Percentiles rank a stretch among this genome's conserved stretches.
phyloP scores from a whole-genome alignment of 2,329 filamentous ascomycete species.

The Metarhizium guizhouense region DNA sequence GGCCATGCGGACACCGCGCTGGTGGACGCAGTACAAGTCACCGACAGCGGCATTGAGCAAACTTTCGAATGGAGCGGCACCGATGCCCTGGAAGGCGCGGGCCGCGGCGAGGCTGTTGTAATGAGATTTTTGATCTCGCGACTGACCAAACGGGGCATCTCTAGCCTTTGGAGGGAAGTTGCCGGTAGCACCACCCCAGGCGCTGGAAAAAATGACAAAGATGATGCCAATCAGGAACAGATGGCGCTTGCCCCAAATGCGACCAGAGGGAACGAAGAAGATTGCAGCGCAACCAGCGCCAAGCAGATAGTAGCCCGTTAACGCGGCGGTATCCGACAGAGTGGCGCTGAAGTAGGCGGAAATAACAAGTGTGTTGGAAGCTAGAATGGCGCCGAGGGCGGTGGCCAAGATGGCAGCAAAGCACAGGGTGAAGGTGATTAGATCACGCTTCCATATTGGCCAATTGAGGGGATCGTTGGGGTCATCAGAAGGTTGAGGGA shows the following conservation, averaged over 20 bases:
- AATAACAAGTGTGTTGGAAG: constrained; percentile 77
- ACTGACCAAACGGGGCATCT: neutral
- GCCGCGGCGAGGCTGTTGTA: constrained; percentile 70
- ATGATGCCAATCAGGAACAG: constrained; percentile 70
- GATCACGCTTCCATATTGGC: constrained; percentile 78
- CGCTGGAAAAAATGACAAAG: constrained; percentile 63
- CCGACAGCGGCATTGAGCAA: constrained; percentile 83
- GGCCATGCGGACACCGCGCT: constrained; percentile 81
- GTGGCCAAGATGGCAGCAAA: constrained; percentile 75
- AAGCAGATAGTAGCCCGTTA: constrained; percentile 82
- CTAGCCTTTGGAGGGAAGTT: constrained; percentile 16
- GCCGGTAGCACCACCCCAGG: constrained; percentile 66
- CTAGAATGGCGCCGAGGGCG: constrained; percentile 76
- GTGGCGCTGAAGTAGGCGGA: constrained; percentile 53
- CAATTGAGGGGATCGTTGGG: constrained; percentile 82
- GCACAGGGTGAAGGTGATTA: constrained; percentile 71
- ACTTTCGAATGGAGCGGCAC: constrained; percentile 80
- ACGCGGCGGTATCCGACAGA: constrained; percentile 69
- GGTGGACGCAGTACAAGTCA: constrained; percentile 82
- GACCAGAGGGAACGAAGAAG: constrained; percentile 77
- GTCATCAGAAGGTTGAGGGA: constrained; percentile 82
- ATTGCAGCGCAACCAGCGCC: constrained; percentile 75
- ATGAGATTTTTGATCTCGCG: constrained; percentile 23
- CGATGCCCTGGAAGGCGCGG: constrained; percentile 77
- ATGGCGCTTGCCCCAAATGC: constrained; percentile 90